These are phyloP conservation scores for Ophiostoma ulmi DNA, from an alignment of 2,329 filamentous ascomycete genomes.

Conservation along the genomic window DNA sequence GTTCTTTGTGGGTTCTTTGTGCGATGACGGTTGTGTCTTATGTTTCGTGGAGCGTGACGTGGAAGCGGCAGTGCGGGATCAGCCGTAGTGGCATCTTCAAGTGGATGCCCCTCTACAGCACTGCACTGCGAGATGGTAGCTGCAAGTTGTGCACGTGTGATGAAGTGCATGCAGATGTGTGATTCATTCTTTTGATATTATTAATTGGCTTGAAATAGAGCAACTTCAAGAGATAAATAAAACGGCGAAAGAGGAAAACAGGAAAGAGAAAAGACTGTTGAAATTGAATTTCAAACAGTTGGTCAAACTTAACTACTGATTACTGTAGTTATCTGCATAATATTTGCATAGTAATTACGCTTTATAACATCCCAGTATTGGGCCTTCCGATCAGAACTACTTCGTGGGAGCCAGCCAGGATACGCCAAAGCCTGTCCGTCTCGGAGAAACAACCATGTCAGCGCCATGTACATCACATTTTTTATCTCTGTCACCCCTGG, in stretches of 20 bases:
- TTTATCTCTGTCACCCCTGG: background rate
- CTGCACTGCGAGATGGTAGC: constrained; percentile 1
- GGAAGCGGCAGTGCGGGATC: background rate
- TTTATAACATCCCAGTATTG: background rate
- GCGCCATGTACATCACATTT: background rate
- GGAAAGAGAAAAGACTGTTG: too few relatives aligned
- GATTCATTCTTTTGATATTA: background rate
- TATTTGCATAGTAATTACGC: background rate
- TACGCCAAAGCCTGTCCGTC: background rate
- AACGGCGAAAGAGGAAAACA: too few relatives aligned
- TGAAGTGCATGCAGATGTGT: constrained; percentile 6
- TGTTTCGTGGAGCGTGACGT: background rate
- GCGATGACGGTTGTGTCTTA: background rate
- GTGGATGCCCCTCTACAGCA: constrained; percentile 4
- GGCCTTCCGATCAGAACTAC: background rate
- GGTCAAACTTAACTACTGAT: too few relatives aligned
- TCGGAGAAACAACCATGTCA: background rate
- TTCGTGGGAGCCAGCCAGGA: background rate
- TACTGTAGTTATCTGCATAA: too few relatives aligned
- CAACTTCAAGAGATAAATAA: too few relatives aligned
- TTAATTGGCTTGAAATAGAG: too few relatives aligned
- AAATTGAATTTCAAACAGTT: too few relatives aligned
- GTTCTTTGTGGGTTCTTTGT: background rate
- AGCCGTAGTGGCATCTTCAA: constrained; percentile 3
- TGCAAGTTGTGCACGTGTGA: constrained; percentile 5